These are phyloP conservation scores for Cercospora sp. DNA, from an alignment of 2,329 filamentous ascomycete genomes.

Conservation along the genomic window DNA sequence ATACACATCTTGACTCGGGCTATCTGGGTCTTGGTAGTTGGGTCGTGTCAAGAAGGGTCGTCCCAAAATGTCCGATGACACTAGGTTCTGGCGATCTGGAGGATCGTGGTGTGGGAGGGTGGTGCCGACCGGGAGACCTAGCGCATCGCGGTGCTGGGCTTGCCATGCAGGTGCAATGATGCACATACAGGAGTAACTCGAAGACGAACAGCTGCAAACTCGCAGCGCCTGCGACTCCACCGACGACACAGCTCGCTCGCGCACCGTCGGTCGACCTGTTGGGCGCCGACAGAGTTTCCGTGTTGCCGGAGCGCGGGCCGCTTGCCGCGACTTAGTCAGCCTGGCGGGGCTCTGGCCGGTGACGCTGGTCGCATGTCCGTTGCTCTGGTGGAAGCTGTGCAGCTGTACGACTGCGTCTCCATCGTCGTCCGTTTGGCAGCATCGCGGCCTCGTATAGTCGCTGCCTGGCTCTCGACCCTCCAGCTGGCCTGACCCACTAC, in stretches of 20 bases:
- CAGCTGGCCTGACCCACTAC: not conserved
- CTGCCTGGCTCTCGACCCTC: conserved; percentile 8
- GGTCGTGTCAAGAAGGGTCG: conserved; percentile 2
- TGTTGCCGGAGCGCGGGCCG: not conserved
- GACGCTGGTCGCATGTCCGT: not conserved
- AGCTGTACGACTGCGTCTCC: not conserved
- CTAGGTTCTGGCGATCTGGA: conserved; percentile 6
- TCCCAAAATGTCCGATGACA: not conserved
- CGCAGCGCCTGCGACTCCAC: not conserved
- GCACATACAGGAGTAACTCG: not conserved
- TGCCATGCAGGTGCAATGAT: not conserved
- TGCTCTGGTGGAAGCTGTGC: not conserved
- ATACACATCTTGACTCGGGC: conserved; percentile 48
- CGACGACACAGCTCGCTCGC: not conserved
- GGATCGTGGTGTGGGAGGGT: not conserved
- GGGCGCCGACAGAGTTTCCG: not conserved
- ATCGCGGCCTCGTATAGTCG: not conserved
- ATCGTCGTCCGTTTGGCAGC: conserved; percentile 3
- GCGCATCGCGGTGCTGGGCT: not conserved
- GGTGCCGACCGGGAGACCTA: conserved; percentile 2
- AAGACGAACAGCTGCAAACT: not conserved
- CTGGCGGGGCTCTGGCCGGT: not conserved
- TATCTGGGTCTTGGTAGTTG: not conserved
- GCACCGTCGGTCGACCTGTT: not conserved
- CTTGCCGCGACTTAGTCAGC: not conserved